Base-by-base conservation (phyloP, 331 rosid genomes). In the Stylosanthes scabra region DNA sequence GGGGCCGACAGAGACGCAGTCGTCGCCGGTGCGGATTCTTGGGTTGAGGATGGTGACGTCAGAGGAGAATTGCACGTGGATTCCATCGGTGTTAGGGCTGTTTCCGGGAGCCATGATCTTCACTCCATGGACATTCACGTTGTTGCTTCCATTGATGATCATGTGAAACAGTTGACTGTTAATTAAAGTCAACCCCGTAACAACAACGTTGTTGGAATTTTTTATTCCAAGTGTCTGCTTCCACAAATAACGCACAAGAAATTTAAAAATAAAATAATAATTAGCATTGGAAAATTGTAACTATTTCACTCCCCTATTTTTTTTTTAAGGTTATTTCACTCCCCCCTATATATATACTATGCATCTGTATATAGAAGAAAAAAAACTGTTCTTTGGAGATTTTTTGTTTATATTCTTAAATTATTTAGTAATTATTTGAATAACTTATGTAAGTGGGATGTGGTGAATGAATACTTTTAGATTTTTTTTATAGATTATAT, bases 1-100 rank as follows among this genome's bases (percentile, higher is more conserved):
- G 0, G 95, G 84, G 8, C 91, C 90, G 3, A 89, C 50, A 1
- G 90, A 85, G 70, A 89, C 61, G 58, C 91, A 89, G 10, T 89
- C 95, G 9, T 86, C 95, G 2, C 91, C 91, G 1, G 95, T 89
- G 3, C 16, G 63, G 45, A 86, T 78, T 63, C 82, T 72, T 7
- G 88, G 66, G 9, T 81, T 44, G 13, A 79, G 59, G 66, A 89
- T 85, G 54, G 85, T 77, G 10, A 90, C 72, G 1, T 74, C 29
- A 0, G 78, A 16, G 15, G 87, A 83, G n/a, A 15, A 54, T 28
- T 84, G 79, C 12, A 84, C 42, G 11, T 84, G 85, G 55, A 84
- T 84, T 57, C 88, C 83, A 3, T 84, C 85, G 0, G 83, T 84
- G 76, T 84, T 84, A 2, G 83, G 88, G 60, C 83, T 84, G 70